Percentiles rank a stretch among this genome's conserved stretches.
These are phyloP conservation scores for Trichothecium roseum DNA, from an alignment of 2,329 filamentous ascomycete genomes.

Conservation along the genomic window DNA sequence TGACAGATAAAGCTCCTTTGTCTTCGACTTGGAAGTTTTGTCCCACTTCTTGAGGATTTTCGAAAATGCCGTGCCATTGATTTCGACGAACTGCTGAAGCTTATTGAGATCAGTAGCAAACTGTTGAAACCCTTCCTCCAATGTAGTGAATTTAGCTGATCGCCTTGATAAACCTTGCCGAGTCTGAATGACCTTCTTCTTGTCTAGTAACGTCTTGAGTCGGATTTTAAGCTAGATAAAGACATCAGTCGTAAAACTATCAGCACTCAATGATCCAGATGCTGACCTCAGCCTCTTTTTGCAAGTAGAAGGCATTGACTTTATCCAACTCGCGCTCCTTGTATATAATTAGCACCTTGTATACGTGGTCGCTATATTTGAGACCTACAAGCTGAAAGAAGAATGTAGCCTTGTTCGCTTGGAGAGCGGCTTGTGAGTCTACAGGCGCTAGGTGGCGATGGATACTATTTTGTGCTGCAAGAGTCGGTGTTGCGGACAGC, in stretches of 20 bases:
- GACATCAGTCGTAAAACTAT: neutral
- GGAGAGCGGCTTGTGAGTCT: conserved; percentile 80
- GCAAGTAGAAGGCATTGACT: conserved; percentile 94
- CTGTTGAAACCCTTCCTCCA: conserved; percentile 95
- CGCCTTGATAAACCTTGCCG: conserved; percentile 72
- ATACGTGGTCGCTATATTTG: neutral
- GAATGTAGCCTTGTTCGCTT: conserved; percentile 97
- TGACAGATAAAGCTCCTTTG: conserved; percentile 93
- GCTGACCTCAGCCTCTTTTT: conserved; percentile 92
- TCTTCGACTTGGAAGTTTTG: conserved; percentile 98
- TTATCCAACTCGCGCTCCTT: conserved; percentile 97
- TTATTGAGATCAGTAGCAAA: conserved; percentile 97
- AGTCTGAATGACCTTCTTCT: conserved; percentile 84
- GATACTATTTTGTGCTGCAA: conserved; percentile 63
- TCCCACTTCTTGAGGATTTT: conserved; percentile 99
- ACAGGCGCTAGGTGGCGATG: conserved; percentile 33
- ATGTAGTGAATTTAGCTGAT: conserved; percentile 85
- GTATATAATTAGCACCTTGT: conserved; percentile 25
- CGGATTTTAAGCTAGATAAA: conserved; percentile 72
- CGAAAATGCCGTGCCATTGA: conserved; percentile 95
- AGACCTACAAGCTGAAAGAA: conserved; percentile 84
- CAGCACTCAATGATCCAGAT: neutral
- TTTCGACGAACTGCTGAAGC: conserved; percentile 95
- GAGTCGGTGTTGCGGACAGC: conserved; percentile 80
- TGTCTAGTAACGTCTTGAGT: conserved; percentile 83